Evolutionary conservation across 257 asterid species (phyloP), one percentile per base, ranked within the genome.

Genomic region (Leonotis leonurus): DNA sequence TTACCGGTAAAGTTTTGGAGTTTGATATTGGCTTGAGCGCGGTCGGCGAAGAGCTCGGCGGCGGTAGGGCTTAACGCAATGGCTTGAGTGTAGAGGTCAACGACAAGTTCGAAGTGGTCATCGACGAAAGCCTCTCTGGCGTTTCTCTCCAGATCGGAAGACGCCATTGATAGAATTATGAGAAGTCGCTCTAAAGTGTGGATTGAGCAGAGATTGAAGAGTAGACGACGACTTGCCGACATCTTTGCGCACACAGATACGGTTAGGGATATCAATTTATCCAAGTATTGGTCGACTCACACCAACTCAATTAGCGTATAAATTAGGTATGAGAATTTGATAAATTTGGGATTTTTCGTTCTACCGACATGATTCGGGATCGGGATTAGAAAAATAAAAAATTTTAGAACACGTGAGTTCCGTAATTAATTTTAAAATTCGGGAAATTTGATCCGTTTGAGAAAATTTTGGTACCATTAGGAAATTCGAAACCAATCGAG

Each of bases 41-140:
- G 96, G 79, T 85, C 95, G 17, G 83, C 87, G 75, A 70, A 85
- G 60, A 90, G 95, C 58, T 85, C 94, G 26, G 96, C 83, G 75
- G 73, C 74, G 69, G 17, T 73, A 25, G 98, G 95, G 77, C 59
- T 75, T 27, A 82, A 26, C 7, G 80, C 55, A 61, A 90, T 88
- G 73, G 98, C 98, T 67, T 85, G 88, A 36, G 94, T 62, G 73
- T 90, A 90, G 40, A 90, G 94, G 82, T 90, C 95, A 82, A 82
- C 85, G 70, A 96, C 98, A 13, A 90, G 89, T 30, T 88, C 96
- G 75, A 90, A 90, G 77, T 88, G 91, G 83, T 90, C 98, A 20
- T 90, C 98, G 58, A 90, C 88, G 80, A 90, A 90, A 24, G 98
- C 98, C 29, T 82, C 96, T 29, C 79, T 83, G 18, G 96, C 98